Percentiles rank a stretch among this genome's conserved stretches.
phyloP scores from a whole-genome alignment of 805 yeast species.

The Candida manassasensis region DNA sequence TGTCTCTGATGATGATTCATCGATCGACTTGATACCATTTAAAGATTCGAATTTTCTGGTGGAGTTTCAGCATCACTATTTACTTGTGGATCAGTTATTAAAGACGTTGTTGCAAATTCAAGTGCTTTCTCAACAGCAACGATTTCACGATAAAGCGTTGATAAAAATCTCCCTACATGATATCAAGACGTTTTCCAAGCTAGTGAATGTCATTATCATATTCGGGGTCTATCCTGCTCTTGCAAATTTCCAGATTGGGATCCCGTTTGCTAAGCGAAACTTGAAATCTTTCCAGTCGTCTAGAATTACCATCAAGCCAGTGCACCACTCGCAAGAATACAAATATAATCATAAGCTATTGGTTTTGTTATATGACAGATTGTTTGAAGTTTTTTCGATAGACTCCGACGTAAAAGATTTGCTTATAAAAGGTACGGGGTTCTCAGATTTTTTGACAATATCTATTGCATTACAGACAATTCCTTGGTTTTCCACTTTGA shows the following conservation, averaged over 20 bases:
- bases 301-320: constrained; percentile 18
- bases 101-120: constrained; percentile 37
- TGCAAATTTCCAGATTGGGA: constrained; percentile 49
- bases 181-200: constrained; percentile 63
- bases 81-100: constrained; percentile 29
- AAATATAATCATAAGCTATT: constrained; percentile 18
- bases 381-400: constrained; percentile 30
- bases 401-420: constrained; percentile 50
- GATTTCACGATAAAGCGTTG: constrained; percentile 24
- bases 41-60: neutral
- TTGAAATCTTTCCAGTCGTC: constrained; percentile 43
- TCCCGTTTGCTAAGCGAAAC: constrained; percentile 59
- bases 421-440: constrained; percentile 62
- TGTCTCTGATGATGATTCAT: constrained; percentile 3
- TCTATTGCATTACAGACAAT: constrained; percentile 40
- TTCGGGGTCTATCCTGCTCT: constrained; percentile 69
- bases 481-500: constrained; percentile 20
- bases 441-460: constrained; percentile 52
- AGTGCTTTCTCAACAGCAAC: constrained; percentile 23
- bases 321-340: constrained; percentile 11
- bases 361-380: constrained; percentile 23
- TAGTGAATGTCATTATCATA: constrained; percentile 60
- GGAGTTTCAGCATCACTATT: constrained; percentile 9
- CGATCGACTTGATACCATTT: neutral
- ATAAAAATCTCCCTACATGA: constrained; percentile 79